Evolutionary conservation across 148 eudicot species (phyloP).

Genomic region (Rheum nobile): DNA sequence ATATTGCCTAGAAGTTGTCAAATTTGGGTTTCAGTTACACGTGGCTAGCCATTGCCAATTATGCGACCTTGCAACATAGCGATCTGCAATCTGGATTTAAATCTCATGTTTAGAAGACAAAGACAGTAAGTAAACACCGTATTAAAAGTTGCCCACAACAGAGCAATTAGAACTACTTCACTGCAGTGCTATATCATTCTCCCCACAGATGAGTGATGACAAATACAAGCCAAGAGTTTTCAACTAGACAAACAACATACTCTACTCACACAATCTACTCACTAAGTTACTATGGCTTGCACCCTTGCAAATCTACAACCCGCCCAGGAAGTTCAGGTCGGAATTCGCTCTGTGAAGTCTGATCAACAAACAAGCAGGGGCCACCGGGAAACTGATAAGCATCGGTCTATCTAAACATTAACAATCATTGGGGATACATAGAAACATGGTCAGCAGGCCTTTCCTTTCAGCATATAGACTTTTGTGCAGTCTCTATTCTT

Average conservation of each 20-base stretch:
- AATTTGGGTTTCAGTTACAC: no score
- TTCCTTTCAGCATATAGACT: neutral
- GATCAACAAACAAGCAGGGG: neutral
- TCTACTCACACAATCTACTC: neutral
- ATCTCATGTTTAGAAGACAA: neutral
- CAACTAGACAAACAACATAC: neutral
- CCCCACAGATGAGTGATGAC: neutral
- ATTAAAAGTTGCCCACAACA: neutral
- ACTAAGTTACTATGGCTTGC: neutral
- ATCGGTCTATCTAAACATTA: neutral
- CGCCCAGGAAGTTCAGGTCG: neutral
- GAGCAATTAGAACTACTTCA: neutral
- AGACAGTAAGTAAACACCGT: neutral
- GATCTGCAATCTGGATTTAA: no score
- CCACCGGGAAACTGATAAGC: neutral
- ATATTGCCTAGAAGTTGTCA: no score
- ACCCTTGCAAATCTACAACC: no score
- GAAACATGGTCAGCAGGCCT: neutral
- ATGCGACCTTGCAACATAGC: no score
- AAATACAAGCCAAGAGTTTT: neutral
- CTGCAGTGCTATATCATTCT: neutral
- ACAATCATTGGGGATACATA: neutral
- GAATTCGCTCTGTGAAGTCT: neutral
- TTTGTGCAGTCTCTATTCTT: neutral
- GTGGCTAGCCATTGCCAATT: no score